These are phyloP conservation scores for Daldinia childiae DNA, from an alignment of 495 filamentous ascomycete species.

Conservation along the genomic window DNA sequence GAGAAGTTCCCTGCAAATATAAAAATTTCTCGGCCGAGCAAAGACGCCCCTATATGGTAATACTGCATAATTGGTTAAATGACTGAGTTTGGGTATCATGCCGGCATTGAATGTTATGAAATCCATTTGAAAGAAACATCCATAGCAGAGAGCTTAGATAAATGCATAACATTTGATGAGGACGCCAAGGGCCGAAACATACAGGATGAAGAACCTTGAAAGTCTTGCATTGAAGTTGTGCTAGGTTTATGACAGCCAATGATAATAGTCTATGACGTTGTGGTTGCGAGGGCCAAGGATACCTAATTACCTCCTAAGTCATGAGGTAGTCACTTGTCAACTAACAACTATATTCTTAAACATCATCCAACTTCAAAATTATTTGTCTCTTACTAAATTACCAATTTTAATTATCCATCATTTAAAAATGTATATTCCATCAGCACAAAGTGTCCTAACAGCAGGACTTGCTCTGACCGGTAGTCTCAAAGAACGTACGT, in stretches of 20 bases:
- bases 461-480: constrained; percentile 47
- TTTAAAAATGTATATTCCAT: constrained; percentile 46
- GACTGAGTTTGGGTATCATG: neutral
- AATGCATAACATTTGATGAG: too few relatives aligned
- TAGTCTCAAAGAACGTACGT: constrained; percentile 37
- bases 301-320: too few relatives aligned
- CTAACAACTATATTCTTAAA: neutral
- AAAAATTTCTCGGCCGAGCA: constrained; percentile 2
- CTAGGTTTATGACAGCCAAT: neutral
- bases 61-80: neutral
- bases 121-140: too few relatives aligned
- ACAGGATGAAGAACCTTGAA: neutral
- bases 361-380: neutral
- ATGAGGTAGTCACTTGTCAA: neutral
- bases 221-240: neutral
- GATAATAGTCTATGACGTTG: constrained; percentile 18
- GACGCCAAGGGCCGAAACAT: neutral
- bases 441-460: constrained; percentile 44
- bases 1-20: neutral
- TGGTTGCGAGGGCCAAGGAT: constrained; percentile 10
- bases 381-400: neutral
- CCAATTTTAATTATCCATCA: neutral
- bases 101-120: too few relatives aligned
- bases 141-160: too few relatives aligned
- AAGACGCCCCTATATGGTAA: neutral